phyloP scores from a whole-genome alignment of 2,329 filamentous ascomycete genomes.

The Hymenoscyphus repandus region DNA sequence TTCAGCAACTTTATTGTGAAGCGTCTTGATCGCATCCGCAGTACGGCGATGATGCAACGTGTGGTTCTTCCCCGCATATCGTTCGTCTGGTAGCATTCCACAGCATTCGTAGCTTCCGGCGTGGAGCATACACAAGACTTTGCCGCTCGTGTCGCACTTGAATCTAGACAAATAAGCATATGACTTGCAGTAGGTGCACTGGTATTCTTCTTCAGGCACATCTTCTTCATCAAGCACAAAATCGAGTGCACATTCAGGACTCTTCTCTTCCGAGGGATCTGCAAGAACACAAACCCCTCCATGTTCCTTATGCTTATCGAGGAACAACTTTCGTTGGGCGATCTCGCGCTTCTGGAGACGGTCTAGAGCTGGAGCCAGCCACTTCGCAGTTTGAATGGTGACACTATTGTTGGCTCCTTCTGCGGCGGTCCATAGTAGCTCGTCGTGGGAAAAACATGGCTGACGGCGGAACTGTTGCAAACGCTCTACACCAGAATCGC shows the following conservation, averaged over 20 bases:
- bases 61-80: slow-evolving; percentile 67
- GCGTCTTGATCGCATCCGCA: slow-evolving; percentile 60
- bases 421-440: slow-evolving; percentile 85
- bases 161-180: slow-evolving; percentile 90
- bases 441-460: slow-evolving; percentile 96
- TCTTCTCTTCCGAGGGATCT: slow-evolving; percentile 26
- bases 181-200: slow-evolving; percentile 86
- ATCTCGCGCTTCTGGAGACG: slow-evolving; percentile 72
- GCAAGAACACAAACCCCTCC: slow-evolving; percentile 29
- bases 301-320: slow-evolving; percentile 57
- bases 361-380: slow-evolving; percentile 83
- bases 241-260: slow-evolving; percentile 48
- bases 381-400: slow-evolving; percentile 86
- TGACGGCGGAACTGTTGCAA: slow-evolving; percentile 84
- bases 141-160: slow-evolving; percentile 75
- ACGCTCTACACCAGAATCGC: slow-evolving; percentile 78
- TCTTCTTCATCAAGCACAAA: slow-evolving; percentile 67
- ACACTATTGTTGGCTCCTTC: slow-evolving; percentile 60
- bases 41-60: slow-evolving; percentile 72
- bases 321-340: slow-evolving; percentile 61
- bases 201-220: slow-evolving; percentile 85
- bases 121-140: slow-evolving; percentile 76
- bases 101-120: slow-evolving; percentile 80
- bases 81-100: slow-evolving; percentile 57
- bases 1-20: slow-evolving; percentile 74